Percentiles rank a stretch among this genome's conserved stretches.
Conservation (phyloP, 2,329 filamentous ascomycete genomes). For the Talaromyces albobiverticillius region DNA sequence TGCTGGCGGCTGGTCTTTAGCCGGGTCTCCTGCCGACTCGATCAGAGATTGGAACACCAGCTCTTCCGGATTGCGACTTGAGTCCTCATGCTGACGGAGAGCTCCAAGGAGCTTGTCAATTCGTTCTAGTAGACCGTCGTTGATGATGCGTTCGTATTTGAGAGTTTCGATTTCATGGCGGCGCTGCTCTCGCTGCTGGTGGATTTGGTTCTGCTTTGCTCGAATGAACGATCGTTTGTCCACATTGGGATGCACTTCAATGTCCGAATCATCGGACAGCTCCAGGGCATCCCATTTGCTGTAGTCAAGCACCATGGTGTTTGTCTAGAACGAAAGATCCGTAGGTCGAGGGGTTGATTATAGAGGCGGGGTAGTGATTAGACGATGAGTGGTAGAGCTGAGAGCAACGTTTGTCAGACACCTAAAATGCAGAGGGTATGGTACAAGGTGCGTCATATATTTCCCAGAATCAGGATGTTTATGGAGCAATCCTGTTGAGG, state of each 20-base stretch:
- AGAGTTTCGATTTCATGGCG: conserved; percentile 85
- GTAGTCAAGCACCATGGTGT: conserved; percentile 59
- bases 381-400: not conserved
- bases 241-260: conserved; percentile 98
- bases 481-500: too few relatives aligned
- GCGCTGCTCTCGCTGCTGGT: conserved; percentile 81
- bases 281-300: conserved; percentile 76
- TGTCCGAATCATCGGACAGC: conserved; percentile 95
- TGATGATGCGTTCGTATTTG: conserved; percentile 86
- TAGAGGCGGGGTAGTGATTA: conserved; percentile 2
- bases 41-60: conserved; percentile 87
- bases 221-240: conserved; percentile 98
- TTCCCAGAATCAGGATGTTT: too few relatives aligned
- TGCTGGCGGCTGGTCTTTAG: conserved; percentile 71
- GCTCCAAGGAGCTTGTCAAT: conserved; percentile 75
- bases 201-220: conserved; percentile 96
- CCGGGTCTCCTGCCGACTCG: conserved; percentile 69
- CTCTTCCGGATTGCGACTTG: conserved; percentile 66
- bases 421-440: not conserved
- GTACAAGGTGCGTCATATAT: not conserved
- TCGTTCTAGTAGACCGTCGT: conserved; percentile 81
- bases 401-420: not conserved
- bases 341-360: not conserved
- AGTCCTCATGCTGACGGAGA: conserved; percentile 70
- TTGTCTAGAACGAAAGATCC: not conserved